Evolutionary conservation across 1,139 yeast species (phyloP).

Genomic region (Scheffersomyces segobiensis): DNA sequence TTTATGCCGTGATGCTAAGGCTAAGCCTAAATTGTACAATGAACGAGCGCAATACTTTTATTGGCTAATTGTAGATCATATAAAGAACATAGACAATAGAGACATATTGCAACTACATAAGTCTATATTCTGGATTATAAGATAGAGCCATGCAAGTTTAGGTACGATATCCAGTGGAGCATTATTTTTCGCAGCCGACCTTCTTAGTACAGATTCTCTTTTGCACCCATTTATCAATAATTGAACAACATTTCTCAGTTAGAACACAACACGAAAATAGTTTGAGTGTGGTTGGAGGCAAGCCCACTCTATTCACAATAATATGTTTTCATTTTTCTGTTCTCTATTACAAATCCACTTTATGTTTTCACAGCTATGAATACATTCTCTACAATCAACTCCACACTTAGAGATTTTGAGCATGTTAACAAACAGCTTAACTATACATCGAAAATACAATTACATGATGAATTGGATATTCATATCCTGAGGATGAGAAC

Average conservation of each 20-base stretch:
- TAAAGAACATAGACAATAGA: no score
- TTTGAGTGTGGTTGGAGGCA: neutral
- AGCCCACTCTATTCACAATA: neutral
- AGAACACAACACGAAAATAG: neutral
- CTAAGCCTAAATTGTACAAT: neutral
- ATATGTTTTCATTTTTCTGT: neutral
- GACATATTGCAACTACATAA: neutral
- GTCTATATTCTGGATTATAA: no score
- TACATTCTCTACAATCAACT: no score
- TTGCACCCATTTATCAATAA: neutral
- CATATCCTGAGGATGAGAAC: conserved; percentile 83
- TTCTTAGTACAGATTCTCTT: neutral
- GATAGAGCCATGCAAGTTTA: neutral
- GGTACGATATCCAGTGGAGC: no score
- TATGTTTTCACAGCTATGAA: no score
- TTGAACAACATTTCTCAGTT: neutral
- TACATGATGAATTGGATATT: conserved; percentile 34
- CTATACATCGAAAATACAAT: neutral
- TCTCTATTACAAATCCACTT: no score
- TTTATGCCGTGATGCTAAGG: neutral
- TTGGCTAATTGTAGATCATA: neutral
- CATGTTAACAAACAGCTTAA: no score
- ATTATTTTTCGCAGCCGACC: neutral
- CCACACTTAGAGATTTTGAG: no score
- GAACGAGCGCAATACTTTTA: neutral